Percentiles rank a stretch among this genome's conserved stretches.
These are phyloP conservation scores for Apiospora aurea DNA, from an alignment of 2,329 filamentous ascomycete species.

Conservation along the genomic window DNA sequence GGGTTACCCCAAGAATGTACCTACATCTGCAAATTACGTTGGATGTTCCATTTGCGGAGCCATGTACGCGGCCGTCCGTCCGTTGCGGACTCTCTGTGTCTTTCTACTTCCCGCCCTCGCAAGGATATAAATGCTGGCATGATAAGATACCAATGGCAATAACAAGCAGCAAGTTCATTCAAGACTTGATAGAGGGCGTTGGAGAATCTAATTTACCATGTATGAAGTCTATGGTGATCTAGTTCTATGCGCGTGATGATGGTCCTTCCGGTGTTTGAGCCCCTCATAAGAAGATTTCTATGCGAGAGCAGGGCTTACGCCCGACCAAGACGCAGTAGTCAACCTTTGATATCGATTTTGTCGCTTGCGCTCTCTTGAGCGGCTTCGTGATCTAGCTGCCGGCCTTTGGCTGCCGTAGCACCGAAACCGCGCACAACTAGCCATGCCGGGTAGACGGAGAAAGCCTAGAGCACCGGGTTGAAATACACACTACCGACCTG, in stretches of 20 bases:
- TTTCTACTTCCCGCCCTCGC: too few relatives aligned
- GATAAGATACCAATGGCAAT: too few relatives aligned
- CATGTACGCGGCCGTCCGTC: neutral
- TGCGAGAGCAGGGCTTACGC: neutral
- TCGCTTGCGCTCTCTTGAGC: neutral
- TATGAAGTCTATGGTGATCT: too few relatives aligned
- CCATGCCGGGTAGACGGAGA: conserved; percentile 72
- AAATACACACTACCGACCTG: conserved; percentile 72
- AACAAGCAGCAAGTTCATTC: too few relatives aligned
- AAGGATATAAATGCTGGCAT: too few relatives aligned
- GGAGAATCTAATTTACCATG: too few relatives aligned
- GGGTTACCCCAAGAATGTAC: neutral
- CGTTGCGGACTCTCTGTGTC: neutral
- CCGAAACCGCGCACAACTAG: conserved; percentile 67
- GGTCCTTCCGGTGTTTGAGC: neutral
- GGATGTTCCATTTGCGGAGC: neutral
- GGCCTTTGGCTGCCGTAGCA: neutral
- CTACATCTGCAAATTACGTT: neutral
- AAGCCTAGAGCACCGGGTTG: conserved; percentile 73
- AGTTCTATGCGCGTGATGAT: too few relatives aligned
- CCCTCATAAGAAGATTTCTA: neutral
- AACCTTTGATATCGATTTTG: neutral
- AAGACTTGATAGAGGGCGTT: too few relatives aligned
- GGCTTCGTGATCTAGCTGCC: neutral
- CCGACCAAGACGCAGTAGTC: neutral